Evolutionary conservation across 1,139 yeast species (phyloP).

Genomic region (Magnusiomyces sp.): DNA sequence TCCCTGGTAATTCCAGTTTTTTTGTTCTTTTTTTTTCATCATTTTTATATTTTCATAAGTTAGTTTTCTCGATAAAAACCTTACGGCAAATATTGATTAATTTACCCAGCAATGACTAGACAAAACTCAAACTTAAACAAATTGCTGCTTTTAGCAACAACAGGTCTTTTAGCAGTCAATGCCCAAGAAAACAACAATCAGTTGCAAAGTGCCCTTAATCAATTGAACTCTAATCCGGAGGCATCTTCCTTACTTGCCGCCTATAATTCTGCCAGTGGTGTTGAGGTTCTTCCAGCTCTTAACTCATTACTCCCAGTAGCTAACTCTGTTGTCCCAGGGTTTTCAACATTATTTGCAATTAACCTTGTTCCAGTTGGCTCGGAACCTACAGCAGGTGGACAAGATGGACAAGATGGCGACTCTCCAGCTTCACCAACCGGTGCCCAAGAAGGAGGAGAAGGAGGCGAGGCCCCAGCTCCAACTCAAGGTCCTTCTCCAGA

Average conservation of each 20-base stretch:
- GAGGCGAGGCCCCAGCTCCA: neutral
- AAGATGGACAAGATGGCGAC: too few relatives aligned
- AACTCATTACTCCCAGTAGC: conserved; percentile 11
- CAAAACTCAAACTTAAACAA: neutral
- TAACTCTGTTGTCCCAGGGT: conserved; percentile 7
- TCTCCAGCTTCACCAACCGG: too few relatives aligned
- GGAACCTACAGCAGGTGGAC: neutral
- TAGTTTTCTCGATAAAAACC: neutral
- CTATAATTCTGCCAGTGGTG: conserved; percentile 14
- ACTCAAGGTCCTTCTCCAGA: neutral
- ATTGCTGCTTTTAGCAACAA: conserved; percentile 2
- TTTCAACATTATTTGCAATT: conserved; percentile 8
- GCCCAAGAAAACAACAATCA: conserved; percentile 3
- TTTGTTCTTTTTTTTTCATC: neutral
- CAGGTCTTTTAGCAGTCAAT: conserved; percentile 1
- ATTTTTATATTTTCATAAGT: neutral
- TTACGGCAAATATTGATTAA: neutral
- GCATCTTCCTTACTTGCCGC: conserved; percentile 8
- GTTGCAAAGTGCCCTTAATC: conserved; percentile 8
- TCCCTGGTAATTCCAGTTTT: neutral
- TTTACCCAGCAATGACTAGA: neutral
- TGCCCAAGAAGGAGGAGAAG: too few relatives aligned
- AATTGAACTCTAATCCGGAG: conserved; percentile 7
- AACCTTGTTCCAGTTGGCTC: conserved; percentile 4
- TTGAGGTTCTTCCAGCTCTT: conserved; percentile 11